Evolutionary conservation across 805 yeast species (phyloP).

Genomic region (Sugiyamaella marilandica): DNA sequence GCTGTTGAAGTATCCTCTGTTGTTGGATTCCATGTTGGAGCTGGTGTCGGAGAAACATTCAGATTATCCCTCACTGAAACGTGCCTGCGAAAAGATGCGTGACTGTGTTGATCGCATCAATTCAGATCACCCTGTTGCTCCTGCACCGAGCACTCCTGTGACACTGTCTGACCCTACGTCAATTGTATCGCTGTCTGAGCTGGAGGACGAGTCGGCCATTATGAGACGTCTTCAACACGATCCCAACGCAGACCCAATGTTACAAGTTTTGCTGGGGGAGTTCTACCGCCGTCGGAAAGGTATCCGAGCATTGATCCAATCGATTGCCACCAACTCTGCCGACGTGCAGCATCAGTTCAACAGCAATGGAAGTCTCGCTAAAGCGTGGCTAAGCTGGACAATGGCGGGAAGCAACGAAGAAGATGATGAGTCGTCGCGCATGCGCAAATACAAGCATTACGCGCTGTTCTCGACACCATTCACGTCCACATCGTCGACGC

Average conservation of each 20-base stretch:
- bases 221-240: constrained; percentile 8
- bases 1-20: constrained; percentile 39
- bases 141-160: neutral
- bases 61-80: constrained; percentile 38
- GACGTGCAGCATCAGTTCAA: constrained; percentile 19
- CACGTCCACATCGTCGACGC: constrained; percentile 15
- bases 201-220: constrained; percentile 11
- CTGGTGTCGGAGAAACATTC: constrained; percentile 37
- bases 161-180: neutral
- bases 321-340: constrained; percentile 12
- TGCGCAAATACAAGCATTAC: constrained; percentile 14
- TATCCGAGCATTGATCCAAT: constrained; percentile 12
- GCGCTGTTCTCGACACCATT: constrained; percentile 18
- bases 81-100: constrained; percentile 20
- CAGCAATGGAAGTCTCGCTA: constrained; percentile 17
- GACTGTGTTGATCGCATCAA: constrained; percentile 24
- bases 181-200: neutral
- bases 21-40: constrained; percentile 31
- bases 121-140: constrained; percentile 3
- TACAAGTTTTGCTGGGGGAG: constrained; percentile 13
- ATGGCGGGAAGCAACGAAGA: constrained; percentile 11
- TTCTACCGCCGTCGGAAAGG: constrained; percentile 14
- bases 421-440: constrained; percentile 5
- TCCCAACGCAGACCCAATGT: constrained; percentile 12
- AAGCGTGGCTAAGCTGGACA: constrained; percentile 21